A percentile compares a stretch with the other conserved stretches of the same genome.
phyloP scores from a whole-genome alignment of 2,329 filamentous ascomycete species.

The Phyllosticta citriasiana region DNA sequence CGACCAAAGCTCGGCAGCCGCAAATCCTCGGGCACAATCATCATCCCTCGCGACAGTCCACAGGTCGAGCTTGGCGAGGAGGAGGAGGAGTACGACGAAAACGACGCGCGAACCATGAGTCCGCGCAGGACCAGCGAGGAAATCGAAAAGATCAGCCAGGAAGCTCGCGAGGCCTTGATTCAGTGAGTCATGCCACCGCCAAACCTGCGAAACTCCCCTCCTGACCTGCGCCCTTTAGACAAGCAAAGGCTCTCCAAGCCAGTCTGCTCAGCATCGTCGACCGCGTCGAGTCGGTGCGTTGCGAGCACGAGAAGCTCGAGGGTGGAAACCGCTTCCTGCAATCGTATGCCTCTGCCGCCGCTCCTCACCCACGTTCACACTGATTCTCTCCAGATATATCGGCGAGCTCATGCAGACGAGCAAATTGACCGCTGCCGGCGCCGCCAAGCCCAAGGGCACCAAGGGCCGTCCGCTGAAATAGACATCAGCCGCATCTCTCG shows the following conservation, averaged over 20 bases:
- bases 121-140: conserved; percentile 84
- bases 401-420: conserved; percentile 80
- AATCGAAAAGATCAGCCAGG: conserved; percentile 74
- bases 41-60: conserved; percentile 66
- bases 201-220: neutral
- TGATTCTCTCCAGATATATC: conserved; percentile 61
- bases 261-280: conserved; percentile 84
- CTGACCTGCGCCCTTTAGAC: conserved; percentile 42
- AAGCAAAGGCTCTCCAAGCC: conserved; percentile 80
- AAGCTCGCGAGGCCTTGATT: conserved; percentile 58
- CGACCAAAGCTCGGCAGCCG: conserved; percentile 62
- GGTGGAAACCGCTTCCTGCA: conserved; percentile 95
- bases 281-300: conserved; percentile 86
- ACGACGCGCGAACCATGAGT: conserved; percentile 91
- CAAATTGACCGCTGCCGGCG: conserved; percentile 46
- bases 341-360: conserved; percentile 31
- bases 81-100: conserved; percentile 68
- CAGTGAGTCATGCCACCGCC: conserved; percentile 38
- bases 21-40: conserved; percentile 73
- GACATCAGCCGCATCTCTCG: neutral
- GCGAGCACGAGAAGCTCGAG: conserved; percentile 93
- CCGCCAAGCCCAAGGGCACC: conserved; percentile 39
- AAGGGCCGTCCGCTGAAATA: conserved; percentile 20
- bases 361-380: conserved; percentile 5
- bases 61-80: conserved; percentile 64